Percentiles rank a stretch among this genome's conserved stretches.
phyloP scores from a whole-genome alignment of 345 rosid genomes.

The Excoecaria agallocha region DNA sequence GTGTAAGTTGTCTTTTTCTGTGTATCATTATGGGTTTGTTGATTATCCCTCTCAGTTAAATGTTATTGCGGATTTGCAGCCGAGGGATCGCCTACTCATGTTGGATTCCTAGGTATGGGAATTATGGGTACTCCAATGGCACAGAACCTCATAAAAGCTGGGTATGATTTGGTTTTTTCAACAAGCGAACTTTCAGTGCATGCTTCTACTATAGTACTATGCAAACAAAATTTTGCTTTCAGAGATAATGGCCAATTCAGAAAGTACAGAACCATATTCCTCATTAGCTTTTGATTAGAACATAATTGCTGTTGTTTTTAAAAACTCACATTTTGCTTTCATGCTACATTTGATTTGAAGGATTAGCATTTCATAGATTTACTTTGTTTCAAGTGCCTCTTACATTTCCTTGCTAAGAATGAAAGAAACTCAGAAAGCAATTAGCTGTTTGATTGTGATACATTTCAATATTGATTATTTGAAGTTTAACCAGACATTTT shows the following conservation, averaged over 20 bases:
- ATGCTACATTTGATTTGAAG: neutral
- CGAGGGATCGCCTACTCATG: too few relatives aligned
- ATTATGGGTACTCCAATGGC: conserved; percentile 96
- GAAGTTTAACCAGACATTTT: conserved; percentile 4
- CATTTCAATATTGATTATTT: neutral
- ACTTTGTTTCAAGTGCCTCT: too few relatives aligned
- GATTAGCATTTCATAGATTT: too few relatives aligned
- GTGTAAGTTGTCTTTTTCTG: too few relatives aligned
- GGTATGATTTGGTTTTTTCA: conserved; percentile 41
- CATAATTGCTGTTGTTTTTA: neutral
- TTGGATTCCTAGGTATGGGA: too few relatives aligned
- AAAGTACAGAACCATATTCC: neutral
- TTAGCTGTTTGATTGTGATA: neutral
- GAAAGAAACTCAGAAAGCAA: neutral
- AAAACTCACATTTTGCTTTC: neutral
- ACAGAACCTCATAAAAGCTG: conserved; percentile 84
- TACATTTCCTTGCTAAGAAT: neutral
- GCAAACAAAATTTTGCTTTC: conserved; percentile 41
- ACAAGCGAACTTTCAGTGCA: neutral
- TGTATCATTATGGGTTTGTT: too few relatives aligned
- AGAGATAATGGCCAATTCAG: conserved; percentile 31
- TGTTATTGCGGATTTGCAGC: too few relatives aligned
- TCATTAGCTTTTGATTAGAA: neutral
- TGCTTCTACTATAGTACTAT: conserved; percentile 36
- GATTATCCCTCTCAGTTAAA: too few relatives aligned